These are phyloP conservation scores for Amanita molliuscula DNA, from an alignment of 768 basidiomycete species.

Conservation along the genomic window DNA sequence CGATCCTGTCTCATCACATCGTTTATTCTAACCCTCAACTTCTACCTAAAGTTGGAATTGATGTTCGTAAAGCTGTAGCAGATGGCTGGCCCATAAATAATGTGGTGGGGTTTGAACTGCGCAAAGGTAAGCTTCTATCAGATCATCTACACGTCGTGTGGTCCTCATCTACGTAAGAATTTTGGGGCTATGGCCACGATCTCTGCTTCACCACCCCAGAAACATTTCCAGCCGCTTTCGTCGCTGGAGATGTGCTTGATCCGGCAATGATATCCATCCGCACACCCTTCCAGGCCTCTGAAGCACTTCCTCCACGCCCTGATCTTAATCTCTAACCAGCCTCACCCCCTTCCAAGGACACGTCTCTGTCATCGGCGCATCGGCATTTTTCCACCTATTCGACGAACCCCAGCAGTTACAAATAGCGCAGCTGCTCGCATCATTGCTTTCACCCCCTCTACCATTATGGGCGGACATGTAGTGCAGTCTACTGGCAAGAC, in stretches of 20 bases:
- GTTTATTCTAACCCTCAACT: not conserved
- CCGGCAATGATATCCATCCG: conserved; percentile 27
- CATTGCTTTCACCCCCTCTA: conserved; percentile 22
- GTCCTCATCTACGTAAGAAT: conserved; percentile 25
- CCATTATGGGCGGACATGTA: conserved; percentile 26
- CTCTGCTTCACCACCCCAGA: conserved; percentile 43
- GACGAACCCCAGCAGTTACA: conserved; percentile 19
- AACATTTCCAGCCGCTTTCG: conserved; percentile 43
- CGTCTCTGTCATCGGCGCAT: conserved; percentile 33
- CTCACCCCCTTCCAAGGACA: conserved; percentile 27
- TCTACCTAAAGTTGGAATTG: conserved; percentile 26
- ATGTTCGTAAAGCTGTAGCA: conserved; percentile 23
- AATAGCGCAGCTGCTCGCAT: conserved; percentile 19
- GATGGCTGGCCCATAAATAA: conserved; percentile 30
- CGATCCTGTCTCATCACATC: not conserved
- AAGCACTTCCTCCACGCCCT: not conserved
- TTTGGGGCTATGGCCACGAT: conserved; percentile 53
- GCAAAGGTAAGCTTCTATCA: conserved; percentile 13
- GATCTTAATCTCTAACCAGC: conserved; percentile 12
- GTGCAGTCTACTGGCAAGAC: conserved; percentile 24
- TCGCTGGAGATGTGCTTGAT: conserved; percentile 47
- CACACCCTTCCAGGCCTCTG: not conserved
- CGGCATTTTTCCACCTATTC: conserved; percentile 28
- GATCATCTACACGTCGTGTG: not conserved
- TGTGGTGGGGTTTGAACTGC: conserved; percentile 26